These are phyloP conservation scores for Sesbania bispinosa DNA, from an alignment of 306 rosid species.

Conservation along the genomic window DNA sequence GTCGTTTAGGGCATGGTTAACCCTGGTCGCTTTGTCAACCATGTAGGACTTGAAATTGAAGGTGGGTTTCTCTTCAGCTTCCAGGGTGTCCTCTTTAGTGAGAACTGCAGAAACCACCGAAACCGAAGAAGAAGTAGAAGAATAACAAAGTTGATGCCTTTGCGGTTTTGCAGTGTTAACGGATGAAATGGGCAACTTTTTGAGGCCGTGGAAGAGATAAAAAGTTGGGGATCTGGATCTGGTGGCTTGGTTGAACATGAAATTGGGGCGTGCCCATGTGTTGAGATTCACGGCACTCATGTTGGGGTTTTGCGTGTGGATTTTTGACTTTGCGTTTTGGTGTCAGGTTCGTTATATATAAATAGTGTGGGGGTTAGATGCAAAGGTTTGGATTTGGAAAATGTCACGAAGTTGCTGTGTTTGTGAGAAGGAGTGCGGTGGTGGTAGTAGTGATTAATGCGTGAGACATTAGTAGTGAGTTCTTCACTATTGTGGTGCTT, in stretches of 20 bases:
- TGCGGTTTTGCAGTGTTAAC: neutral
- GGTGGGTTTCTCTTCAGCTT: slow-evolving; percentile 24
- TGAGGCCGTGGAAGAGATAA: slow-evolving; percentile 23
- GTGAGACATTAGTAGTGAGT: neutral
- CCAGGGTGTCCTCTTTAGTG: slow-evolving; percentile 45
- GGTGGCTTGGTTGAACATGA: slow-evolving; percentile 33
- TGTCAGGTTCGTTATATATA: neutral
- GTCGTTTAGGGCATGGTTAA: too few species aligned
- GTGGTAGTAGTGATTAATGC: neutral
- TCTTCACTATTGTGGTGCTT: neutral
- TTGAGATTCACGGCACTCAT: slow-evolving; percentile 59
- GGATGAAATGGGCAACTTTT: slow-evolving; percentile 24
- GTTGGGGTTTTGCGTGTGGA: neutral
- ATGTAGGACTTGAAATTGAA: too few species aligned
- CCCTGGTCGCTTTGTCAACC: too few species aligned
- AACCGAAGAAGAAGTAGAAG: neutral
- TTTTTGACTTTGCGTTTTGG: neutral
- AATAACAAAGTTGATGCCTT: neutral
- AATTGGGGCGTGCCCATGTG: slow-evolving; percentile 47
- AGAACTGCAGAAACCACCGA: slow-evolving; percentile 48
- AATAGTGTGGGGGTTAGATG: neutral
- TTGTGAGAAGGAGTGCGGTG: too few species aligned
- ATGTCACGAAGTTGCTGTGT: neutral
- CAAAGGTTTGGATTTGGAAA: neutral
- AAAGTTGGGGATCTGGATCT: slow-evolving; percentile 49